Conservation (phyloP, 2,329 filamentous ascomycete genomes). For the Xylariaceae sp. region DNA sequence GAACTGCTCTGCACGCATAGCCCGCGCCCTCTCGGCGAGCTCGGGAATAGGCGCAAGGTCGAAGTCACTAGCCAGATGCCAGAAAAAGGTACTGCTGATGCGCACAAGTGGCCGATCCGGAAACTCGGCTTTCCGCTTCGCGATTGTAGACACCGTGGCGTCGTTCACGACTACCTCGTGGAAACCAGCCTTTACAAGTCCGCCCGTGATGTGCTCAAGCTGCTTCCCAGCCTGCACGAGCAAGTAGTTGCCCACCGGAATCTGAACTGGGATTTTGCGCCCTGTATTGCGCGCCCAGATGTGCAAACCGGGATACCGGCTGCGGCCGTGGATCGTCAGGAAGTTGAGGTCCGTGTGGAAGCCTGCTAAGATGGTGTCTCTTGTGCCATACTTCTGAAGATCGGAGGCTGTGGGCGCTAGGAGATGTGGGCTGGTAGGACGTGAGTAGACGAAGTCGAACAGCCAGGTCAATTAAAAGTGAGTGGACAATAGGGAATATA, state of each 20-base stretch:
- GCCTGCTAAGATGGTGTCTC: slow-evolving; percentile 65
- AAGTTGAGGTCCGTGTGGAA: slow-evolving; percentile 71
- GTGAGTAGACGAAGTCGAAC: not conserved
- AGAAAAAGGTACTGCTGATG: slow-evolving; percentile 67
- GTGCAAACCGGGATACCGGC: slow-evolving; percentile 65
- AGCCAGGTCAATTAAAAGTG: not conserved
- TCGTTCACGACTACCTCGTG: slow-evolving; percentile 67
- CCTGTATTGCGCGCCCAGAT: slow-evolving; percentile 70
- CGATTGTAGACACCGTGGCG: slow-evolving; percentile 55
- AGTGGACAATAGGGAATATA: not conserved
- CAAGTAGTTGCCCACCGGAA: slow-evolving; percentile 62
- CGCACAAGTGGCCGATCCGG: slow-evolving; percentile 59
- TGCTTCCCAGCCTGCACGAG: slow-evolving; percentile 69
- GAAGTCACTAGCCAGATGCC: slow-evolving; percentile 63
- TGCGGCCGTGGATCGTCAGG: slow-evolving; percentile 68
- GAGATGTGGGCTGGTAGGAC: slow-evolving; percentile 58
- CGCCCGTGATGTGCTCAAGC: slow-evolving; percentile 65
- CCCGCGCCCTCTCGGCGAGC: slow-evolving; percentile 52
- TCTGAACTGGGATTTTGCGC: slow-evolving; percentile 62
- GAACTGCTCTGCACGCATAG: slow-evolving; percentile 54
- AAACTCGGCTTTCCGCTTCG: slow-evolving; percentile 46
- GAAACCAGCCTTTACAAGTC: slow-evolving; percentile 65
- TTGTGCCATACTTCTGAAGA: slow-evolving; percentile 56
- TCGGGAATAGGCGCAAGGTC: slow-evolving; percentile 58
- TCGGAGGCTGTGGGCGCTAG: slow-evolving; percentile 67